phyloP scores from a whole-genome alignment of 306 rosid species.

The Cicer judaicum region DNA sequence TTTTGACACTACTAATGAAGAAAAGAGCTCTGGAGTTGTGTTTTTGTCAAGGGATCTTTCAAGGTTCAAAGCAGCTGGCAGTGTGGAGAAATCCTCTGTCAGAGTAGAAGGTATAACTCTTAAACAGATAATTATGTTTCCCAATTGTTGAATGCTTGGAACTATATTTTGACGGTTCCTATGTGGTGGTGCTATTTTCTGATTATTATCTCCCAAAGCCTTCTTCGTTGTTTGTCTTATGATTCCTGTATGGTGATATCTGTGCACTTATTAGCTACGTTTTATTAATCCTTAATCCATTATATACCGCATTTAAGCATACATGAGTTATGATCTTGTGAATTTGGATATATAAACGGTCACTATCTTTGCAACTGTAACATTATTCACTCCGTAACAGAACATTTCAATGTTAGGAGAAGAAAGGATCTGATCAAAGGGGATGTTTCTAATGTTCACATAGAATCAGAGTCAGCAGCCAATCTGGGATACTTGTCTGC shows the following conservation, averaged over 20 bases:
- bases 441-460: constrained; percentile 36
- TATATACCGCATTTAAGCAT: constrained; percentile 14
- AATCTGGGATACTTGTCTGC: constrained; percentile 65
- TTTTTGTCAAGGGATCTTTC: constrained; percentile 45
- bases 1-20: constrained; percentile 61
- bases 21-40: constrained; percentile 57
- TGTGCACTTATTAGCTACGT: constrained; percentile 19
- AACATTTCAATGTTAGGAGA: constrained; percentile 54
- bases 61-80: constrained; percentile 47
- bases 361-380: constrained; percentile 9
- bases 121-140: constrained; percentile 33
- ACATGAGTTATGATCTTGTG: neutral
- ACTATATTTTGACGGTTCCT: constrained; percentile 30
- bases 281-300: constrained; percentile 24
- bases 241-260: constrained; percentile 22
- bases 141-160: constrained; percentile 27
- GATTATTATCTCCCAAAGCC: constrained; percentile 18
- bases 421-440: constrained; percentile 54
- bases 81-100: constrained; percentile 50
- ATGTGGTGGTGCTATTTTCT: constrained; percentile 1
- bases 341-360: neutral
- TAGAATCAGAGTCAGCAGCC: constrained; percentile 46
- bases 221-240: constrained; percentile 22
- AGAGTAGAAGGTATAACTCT: constrained; percentile 57
- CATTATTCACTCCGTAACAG: constrained; percentile 49